phyloP scores from a whole-genome alignment of 2,329 filamentous ascomycete genomes.

The Keithomyces neogunnii region DNA sequence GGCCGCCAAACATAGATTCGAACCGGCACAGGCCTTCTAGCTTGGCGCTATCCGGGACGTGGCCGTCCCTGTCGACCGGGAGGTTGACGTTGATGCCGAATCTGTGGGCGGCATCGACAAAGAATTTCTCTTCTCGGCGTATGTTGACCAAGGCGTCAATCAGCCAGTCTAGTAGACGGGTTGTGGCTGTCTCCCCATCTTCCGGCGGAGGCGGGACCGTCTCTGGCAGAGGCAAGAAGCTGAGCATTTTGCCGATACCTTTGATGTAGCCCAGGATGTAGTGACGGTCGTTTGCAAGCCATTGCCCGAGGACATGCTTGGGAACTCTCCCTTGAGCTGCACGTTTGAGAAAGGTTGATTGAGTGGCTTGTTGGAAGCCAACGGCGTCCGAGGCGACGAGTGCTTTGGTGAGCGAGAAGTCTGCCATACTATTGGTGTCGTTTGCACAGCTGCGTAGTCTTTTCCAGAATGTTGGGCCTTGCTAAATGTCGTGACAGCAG shows the following conservation, averaged over 20 bases:
- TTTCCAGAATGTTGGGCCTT: background rate
- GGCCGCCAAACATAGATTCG: slow-evolving; percentile 43
- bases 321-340: slow-evolving; percentile 55
- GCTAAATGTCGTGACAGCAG: too few species aligned
- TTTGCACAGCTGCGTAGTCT: background rate
- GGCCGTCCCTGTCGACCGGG: slow-evolving; percentile 11
- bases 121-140: slow-evolving; percentile 58
- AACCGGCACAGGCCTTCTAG: slow-evolving; percentile 30
- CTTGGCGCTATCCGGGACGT: slow-evolving; percentile 22
- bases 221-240: slow-evolving; percentile 49
- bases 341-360: slow-evolving; percentile 56
- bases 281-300: slow-evolving; percentile 65
- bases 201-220: slow-evolving; percentile 4
- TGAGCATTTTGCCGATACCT: slow-evolving; percentile 56
- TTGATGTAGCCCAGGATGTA: slow-evolving; percentile 63
- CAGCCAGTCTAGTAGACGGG: slow-evolving; percentile 49
- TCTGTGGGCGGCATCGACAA: slow-evolving; percentile 52
- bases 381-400: slow-evolving; percentile 41
- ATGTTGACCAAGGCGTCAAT: slow-evolving; percentile 59
- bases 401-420: slow-evolving; percentile 43
- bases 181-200: slow-evolving; percentile 34
- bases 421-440: background rate
- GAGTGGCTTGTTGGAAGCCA: slow-evolving; percentile 48
- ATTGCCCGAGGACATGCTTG: slow-evolving; percentile 47
- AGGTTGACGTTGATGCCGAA: slow-evolving; percentile 47